Evolutionary conservation across 176 grass and related monocot genomes (phyloP), one percentile per base, ranked within the genome.

Genomic region (Olyra latifolia): DNA sequence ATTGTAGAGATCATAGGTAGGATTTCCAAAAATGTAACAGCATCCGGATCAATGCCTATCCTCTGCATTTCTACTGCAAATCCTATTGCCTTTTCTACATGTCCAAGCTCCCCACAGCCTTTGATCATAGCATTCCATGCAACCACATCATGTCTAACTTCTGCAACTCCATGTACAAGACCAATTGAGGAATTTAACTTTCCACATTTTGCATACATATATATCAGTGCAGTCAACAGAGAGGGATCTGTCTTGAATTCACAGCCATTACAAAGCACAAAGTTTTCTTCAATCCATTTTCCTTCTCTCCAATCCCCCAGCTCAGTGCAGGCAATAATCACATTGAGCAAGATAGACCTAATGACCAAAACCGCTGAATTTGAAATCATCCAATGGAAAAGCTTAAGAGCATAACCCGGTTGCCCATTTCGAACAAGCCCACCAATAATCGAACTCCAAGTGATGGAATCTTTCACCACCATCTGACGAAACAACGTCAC

Each of bases 51-150:
- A 71, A 88, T 66, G 9, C 69, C 73, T 43, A 63, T 77, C 67
- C 79, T 96, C 70, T 86, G 88, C 87, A 96, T 90, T 88, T 90
- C 79, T 55, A 88, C 48, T 66, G 55, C 25, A 82, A 88, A 82
- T 43, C 45, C 23, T 7, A 96, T 69, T 46, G 86, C 85, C 49
- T 57, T 81, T 66, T 86, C 68, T 29, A 86, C 57, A 56, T 82
- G 57, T 69, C 87, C 93, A 12, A 88, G 44, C 72, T 88, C 82
- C 75, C 59, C 71, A 86, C 82, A 96, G 20, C 84, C 93, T 86
- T 96, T 93, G 45, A 96, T 88, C 58, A 86, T 70, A 66, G 88
- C 74, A 75, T 96, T 96, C 93, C 93, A 93, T 30, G 90, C 85
- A 82, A 96, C 78, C 28, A 86, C 75, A 43, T 93, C 93, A 22